Percentiles rank a stretch among this genome's conserved stretches.
Conservation (phyloP, 1,284 basidiomycete species). For the Cutaneotrichosporon arboriforme region DNA sequence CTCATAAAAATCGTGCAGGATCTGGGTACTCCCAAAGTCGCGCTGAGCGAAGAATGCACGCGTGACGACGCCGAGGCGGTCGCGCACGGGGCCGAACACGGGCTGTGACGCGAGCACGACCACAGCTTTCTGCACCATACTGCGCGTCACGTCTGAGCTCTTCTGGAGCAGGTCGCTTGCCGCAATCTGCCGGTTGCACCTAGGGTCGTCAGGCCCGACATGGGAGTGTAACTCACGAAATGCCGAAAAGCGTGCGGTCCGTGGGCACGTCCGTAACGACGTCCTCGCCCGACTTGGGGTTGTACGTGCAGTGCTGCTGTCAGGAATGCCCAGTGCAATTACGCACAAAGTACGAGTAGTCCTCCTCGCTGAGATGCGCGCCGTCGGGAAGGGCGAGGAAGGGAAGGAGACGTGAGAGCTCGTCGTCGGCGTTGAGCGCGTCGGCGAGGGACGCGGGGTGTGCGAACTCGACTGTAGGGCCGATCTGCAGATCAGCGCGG, state of each 20-base stretch:
- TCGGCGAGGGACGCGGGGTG: conserved; percentile 54
- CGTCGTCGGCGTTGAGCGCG: conserved; percentile 70
- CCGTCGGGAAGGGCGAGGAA: conserved; percentile 98
- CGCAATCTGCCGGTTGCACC: conserved; percentile 92
- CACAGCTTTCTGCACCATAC: conserved; percentile 96
- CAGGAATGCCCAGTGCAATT: conserved; percentile 10
- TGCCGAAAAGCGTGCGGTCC: conserved; percentile 74
- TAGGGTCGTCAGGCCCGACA: conserved; percentile 40
- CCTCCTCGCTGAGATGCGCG: conserved; percentile 87
- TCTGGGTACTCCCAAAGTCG: conserved; percentile 75
- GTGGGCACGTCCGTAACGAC: conserved; percentile 37
- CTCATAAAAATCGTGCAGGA: conserved; percentile 74
- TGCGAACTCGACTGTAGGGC: conserved; percentile 78
- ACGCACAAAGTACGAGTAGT: conserved; percentile 83
- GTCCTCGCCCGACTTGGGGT: conserved; percentile 20
- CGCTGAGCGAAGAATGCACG: conserved; percentile 81
- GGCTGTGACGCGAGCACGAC: conserved; percentile 88
- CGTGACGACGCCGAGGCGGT: conserved; percentile 94
- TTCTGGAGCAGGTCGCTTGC: conserved; percentile 74
- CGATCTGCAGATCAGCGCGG: conserved; percentile 57
- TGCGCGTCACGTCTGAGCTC: conserved; percentile 82
- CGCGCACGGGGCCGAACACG: conserved; percentile 59
- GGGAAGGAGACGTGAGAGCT: conserved; percentile 74
- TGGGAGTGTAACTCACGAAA: conserved; percentile 61
- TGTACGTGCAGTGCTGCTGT: conserved; percentile 57